A percentile compares a stretch with the other conserved stretches of the same genome.
These are phyloP conservation scores for Pseudogymnoascus sp. DNA, from an alignment of 2,329 filamentous ascomycete species.

Conservation along the genomic window DNA sequence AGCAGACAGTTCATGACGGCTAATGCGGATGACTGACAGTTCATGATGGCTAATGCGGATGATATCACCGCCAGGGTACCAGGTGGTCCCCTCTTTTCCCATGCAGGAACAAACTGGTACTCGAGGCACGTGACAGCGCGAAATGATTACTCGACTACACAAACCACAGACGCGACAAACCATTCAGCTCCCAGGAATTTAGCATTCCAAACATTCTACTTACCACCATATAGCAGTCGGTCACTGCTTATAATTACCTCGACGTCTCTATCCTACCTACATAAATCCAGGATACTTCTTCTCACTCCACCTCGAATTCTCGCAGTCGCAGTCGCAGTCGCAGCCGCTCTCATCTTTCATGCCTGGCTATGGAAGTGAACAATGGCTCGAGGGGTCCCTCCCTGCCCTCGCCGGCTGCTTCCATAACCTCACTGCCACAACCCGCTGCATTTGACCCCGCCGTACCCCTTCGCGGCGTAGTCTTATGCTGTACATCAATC, in stretches of 20 bases:
- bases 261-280: background rate
- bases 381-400: background rate
- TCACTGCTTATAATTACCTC: background rate
- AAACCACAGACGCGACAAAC: background rate
- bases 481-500: conserved; percentile 85
- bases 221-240: background rate
- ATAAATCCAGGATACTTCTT: background rate
- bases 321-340: background rate
- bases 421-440: background rate
- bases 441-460: conserved; percentile 28
- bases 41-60: background rate
- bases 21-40: background rate
- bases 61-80: background rate
- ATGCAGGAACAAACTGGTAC: background rate
- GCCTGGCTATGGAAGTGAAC: background rate
- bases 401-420: background rate
- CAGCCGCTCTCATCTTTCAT: conserved; percentile 7
- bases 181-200: background rate
- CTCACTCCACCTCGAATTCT: background rate
- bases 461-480: conserved; percentile 60
- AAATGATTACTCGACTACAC: background rate
- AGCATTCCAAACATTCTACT: background rate
- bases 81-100: background rate
- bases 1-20: background rate
- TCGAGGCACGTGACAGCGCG: background rate